These are phyloP conservation scores for Elsinoe arachidis DNA, from an alignment of 2,329 filamentous ascomycete species.

Conservation along the genomic window DNA sequence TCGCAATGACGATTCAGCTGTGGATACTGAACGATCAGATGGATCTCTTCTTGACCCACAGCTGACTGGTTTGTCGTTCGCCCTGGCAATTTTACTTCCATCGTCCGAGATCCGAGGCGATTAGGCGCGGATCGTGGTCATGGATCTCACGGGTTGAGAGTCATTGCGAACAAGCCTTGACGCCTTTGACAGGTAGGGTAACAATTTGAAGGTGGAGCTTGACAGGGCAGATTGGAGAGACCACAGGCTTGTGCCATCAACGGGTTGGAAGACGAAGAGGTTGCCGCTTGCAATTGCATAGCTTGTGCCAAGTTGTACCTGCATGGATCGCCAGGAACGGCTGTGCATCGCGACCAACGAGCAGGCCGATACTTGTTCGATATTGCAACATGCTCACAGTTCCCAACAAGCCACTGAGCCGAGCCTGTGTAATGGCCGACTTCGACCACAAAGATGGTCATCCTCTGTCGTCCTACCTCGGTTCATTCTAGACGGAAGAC, in stretches of 20 bases:
- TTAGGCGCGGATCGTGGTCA: background rate
- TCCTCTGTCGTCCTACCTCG: background rate
- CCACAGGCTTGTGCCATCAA: no score
- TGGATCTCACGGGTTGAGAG: background rate
- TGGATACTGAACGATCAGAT: slow-evolving; percentile 8
- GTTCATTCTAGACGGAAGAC: background rate
- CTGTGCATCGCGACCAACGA: background rate
- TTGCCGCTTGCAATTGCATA: background rate
- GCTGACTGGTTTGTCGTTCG: background rate
- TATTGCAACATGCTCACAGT: background rate
- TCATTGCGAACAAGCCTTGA: background rate
- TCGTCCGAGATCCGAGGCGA: slow-evolving; percentile 12
- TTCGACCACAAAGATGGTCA: background rate
- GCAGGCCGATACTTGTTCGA: background rate
- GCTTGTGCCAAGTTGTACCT: background rate
- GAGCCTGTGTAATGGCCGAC: background rate
- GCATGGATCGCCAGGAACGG: background rate
- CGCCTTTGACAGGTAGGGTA: background rate
- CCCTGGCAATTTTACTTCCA: slow-evolving; percentile 7
- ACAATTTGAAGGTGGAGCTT: background rate
- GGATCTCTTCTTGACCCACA: slow-evolving; percentile 1
- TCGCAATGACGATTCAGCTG: background rate
- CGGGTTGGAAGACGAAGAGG: background rate
- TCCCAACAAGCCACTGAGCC: background rate
- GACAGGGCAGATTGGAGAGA: background rate